phyloP scores from a whole-genome alignment of 164 flowering plant species.

The Vitis vinifera region DNA sequence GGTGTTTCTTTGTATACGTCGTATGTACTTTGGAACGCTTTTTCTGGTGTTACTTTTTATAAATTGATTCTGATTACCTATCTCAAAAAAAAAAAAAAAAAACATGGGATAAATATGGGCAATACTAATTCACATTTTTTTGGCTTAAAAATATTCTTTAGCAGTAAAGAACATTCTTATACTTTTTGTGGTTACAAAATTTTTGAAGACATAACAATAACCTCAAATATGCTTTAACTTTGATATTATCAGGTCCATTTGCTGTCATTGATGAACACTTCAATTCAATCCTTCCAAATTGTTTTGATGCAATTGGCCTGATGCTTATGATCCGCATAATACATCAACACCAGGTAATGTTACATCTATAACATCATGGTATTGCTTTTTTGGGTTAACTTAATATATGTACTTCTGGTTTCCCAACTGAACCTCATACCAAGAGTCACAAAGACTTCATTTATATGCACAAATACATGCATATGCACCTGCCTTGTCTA shows the following conservation, averaged over 20 bases:
- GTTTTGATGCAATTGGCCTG: constrained; percentile 94
- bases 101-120: too few species aligned
- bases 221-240: constrained; percentile 9
- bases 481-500: too few species aligned
- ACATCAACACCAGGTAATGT: constrained; percentile 87
- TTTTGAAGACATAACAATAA: background rate
- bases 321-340: constrained; percentile 97
- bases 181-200: background rate
- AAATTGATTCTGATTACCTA: too few species aligned
- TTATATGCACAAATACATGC: too few species aligned
- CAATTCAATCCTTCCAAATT: constrained; percentile 75
- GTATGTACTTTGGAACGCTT: too few species aligned
- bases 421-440: background rate
- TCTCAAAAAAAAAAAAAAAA: too few species aligned
- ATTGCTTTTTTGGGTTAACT: background rate
- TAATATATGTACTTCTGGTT: background rate
- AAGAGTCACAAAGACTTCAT: background rate
- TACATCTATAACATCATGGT: background rate
- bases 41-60: too few species aligned
- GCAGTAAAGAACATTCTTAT: background rate
- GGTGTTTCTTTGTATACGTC: too few species aligned
- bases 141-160: background rate
- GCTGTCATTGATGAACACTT: constrained; percentile 93
- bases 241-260: constrained; percentile 72
- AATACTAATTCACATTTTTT: too few species aligned